Base-by-base conservation (phyloP, 768 basidiomycete genomes). In the Coprinopsis cinerea region DNA sequence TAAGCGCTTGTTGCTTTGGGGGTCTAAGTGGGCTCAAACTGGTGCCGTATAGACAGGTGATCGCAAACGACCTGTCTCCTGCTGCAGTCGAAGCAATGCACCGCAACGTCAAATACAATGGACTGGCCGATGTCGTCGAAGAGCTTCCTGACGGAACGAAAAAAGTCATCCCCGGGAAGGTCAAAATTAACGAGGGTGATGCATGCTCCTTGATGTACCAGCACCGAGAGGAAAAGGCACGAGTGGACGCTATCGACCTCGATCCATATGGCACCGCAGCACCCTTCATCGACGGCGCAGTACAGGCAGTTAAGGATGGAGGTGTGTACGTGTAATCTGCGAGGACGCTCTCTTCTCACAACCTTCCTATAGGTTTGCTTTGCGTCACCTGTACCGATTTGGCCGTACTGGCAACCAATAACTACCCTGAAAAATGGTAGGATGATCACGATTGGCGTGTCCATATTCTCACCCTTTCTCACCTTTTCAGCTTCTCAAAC, bases 211-310 rank as follows among this genome's bases (percentile, higher is more conserved):
- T 93, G 44, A 92, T 99, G 90, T 98, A 96, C 62, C 77, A 76
- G 41, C 92, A 93, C 60, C 83, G 93, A 32, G 72, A 81, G 24
- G 83, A 83, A 45, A 76, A 73, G 40, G 67, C 74, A 10, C 81
- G 85, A 2, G 93, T 97, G 17, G 94, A 98, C 55, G 90, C 90
- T 24, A 83, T 99, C n/a, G 96, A 99, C 64, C 77, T 99, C 23
- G 96, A 99, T 63, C 96, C 96, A 0, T 99, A 98, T 59, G 96
- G 96, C 0, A 95, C 92, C 7, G 96, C 96, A 0, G 87, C 92
- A 3, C 96, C 95, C 2, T 99, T 99, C 63, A 85, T 99, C 23
- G 96, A 99, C 58, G 85, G 85, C 18, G 93, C 95, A 0, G 83
- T 99, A 14, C 93, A 97, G 59, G 82, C 81, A 50, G 73, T 96